Evolutionary conservation across 2,329 filamentous ascomycete species (phyloP).

Genomic region (Sclerotiophoma versabilis): DNA sequence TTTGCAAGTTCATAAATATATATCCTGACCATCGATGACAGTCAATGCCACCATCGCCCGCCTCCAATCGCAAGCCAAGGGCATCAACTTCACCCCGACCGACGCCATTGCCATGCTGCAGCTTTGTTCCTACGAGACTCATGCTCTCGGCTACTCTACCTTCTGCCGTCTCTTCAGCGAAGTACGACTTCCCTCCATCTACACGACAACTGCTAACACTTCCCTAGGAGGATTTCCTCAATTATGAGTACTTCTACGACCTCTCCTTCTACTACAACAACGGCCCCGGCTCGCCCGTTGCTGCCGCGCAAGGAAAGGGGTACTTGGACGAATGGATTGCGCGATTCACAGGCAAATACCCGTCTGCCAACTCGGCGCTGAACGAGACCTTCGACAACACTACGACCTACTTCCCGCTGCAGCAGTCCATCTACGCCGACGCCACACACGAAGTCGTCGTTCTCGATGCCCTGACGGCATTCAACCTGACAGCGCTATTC

Average conservation of each 20-base stretch:
- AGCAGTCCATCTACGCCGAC: constrained; percentile 53
- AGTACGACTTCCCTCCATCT: not conserved
- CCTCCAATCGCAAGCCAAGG: constrained; percentile 35
- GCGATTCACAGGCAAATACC: constrained; percentile 37
- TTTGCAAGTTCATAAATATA: too few species aligned
- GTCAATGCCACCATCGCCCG: constrained; percentile 39
- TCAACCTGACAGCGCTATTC: constrained; percentile 43
- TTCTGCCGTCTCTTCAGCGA: constrained; percentile 54
- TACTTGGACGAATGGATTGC: constrained; percentile 41
- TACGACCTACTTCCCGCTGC: constrained; percentile 53
- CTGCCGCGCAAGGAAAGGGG: constrained; percentile 44
- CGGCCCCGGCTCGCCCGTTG: constrained; percentile 38
- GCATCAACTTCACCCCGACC: constrained; percentile 41
- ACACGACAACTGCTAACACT: not conserved
- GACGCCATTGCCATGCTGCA: constrained; percentile 53
- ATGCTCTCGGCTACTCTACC: constrained; percentile 53
- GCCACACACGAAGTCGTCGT: constrained; percentile 55
- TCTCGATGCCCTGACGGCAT: constrained; percentile 37
- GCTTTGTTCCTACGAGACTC: constrained; percentile 43
- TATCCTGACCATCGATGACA: not conserved
- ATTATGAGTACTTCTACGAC: constrained; percentile 56
- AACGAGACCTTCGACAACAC: constrained; percentile 50
- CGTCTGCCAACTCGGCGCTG: constrained; percentile 26
- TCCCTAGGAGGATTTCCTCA: constrained; percentile 49
- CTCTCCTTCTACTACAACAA: constrained; percentile 49